phyloP scores from a whole-genome alignment of 441 rosid species.

The Cnidoscolus chayamansa region DNA sequence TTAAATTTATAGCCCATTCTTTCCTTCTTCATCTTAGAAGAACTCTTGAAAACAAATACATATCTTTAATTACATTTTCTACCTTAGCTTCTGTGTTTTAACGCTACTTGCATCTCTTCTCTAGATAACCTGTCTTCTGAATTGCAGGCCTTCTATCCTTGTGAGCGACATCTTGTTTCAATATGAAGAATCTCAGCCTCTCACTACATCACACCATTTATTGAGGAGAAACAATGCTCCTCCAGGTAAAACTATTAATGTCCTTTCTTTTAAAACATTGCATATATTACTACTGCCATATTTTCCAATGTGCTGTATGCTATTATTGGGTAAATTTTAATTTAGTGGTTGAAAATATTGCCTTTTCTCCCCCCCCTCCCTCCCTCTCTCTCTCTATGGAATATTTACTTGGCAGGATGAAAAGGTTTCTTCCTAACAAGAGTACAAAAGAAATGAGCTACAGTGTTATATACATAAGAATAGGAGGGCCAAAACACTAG shows the following conservation, averaged over 20 bases:
- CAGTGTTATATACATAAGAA: not conserved
- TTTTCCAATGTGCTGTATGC: not conserved
- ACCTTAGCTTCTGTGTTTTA: not conserved
- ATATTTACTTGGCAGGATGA: not conserved
- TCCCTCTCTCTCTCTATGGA: not conserved
- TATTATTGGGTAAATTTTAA: not conserved
- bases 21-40: not conserved
- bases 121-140: conserved; percentile 13
- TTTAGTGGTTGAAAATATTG: not conserved
- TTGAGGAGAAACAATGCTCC: conserved; percentile 49
- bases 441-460: not conserved
- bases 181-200: conserved; percentile 43
- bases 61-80: not conserved
- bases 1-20: not conserved
- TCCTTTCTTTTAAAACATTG: conserved; percentile 6
- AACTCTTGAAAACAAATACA: not conserved
- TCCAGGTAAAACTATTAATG: conserved; percentile 34
- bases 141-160: conserved; percentile 65
- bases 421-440: not conserved
- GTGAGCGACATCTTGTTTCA: conserved; percentile 62
- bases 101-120: not conserved
- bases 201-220: conserved; percentile 35
- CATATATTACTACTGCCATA: not conserved
- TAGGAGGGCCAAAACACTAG: not conserved
- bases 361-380: no score